These are phyloP conservation scores for Dryadomyces quercivorus DNA, from an alignment of 2,329 filamentous ascomycete genomes.

Conservation along the genomic window DNA sequence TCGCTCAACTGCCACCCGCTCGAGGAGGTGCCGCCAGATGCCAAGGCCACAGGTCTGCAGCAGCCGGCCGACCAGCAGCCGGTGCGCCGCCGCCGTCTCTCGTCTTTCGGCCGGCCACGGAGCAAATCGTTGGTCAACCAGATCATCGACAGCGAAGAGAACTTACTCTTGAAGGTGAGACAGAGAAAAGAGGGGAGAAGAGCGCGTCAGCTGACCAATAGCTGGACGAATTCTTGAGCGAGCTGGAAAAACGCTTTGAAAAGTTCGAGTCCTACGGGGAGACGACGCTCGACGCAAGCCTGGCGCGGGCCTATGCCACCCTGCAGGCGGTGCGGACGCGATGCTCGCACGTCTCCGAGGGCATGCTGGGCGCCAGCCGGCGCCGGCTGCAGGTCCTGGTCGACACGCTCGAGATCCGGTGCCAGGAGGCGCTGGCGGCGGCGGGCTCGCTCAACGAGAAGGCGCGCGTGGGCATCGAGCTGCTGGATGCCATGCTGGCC, in stretches of 20 bases:
- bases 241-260: slow-evolving; percentile 77
- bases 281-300: slow-evolving; percentile 67
- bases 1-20: slow-evolving; percentile 4
- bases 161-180: slow-evolving; percentile 42
- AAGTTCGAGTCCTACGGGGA: slow-evolving; percentile 83
- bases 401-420: slow-evolving; percentile 78
- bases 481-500: slow-evolving; percentile 74
- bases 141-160: slow-evolving; percentile 51
- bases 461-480: slow-evolving; percentile 70
- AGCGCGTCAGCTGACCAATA: slow-evolving; percentile 20
- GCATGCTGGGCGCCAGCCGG: slow-evolving; percentile 76
- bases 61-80: slow-evolving; percentile 21
- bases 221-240: slow-evolving; percentile 71
- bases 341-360: slow-evolving; percentile 82
- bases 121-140: slow-evolving; percentile 47
- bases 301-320: slow-evolving; percentile 75
- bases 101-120: slow-evolving; percentile 40
- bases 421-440: slow-evolving; percentile 72
- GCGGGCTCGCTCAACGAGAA: slow-evolving; percentile 88
- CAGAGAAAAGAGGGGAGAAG: too few relatives aligned
- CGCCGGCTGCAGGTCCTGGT: slow-evolving; percentile 79
- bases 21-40: slow-evolving; percentile 24
- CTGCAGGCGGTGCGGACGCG: slow-evolving; percentile 76
- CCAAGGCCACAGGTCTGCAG: slow-evolving; percentile 29
- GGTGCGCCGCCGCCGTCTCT: slow-evolving; percentile 35